Evolutionary conservation across 2,329 filamentous ascomycete genomes (phyloP).

Genomic region (Dendryphion nanum): DNA sequence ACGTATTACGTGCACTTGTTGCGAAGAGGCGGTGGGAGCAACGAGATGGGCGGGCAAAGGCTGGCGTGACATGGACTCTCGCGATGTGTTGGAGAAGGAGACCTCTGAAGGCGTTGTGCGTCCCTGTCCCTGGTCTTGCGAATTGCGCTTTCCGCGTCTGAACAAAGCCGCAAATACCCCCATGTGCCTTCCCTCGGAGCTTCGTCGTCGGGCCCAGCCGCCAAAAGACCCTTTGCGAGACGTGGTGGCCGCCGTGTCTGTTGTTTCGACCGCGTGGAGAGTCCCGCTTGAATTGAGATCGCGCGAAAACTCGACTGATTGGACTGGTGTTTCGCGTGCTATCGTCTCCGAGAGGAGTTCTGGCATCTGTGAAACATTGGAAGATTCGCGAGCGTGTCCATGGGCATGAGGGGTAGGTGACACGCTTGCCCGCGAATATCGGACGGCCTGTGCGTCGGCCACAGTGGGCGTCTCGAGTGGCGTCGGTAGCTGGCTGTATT

Average conservation of each 20-base stretch:
- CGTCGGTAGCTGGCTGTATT: slow-evolving; percentile 30
- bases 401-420: slow-evolving; percentile 41
- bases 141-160: slow-evolving; percentile 57
- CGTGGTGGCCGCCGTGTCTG: slow-evolving; percentile 24
- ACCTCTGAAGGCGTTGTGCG: slow-evolving; percentile 63
- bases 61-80: slow-evolving; percentile 74
- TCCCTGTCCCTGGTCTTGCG: slow-evolving; percentile 49
- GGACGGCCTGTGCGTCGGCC: slow-evolving; percentile 49
- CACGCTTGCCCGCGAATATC: slow-evolving; percentile 49
- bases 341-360: slow-evolving; percentile 46
- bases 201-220: slow-evolving; percentile 25
- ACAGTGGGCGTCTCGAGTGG: slow-evolving; percentile 49
- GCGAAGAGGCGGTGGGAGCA: slow-evolving; percentile 34
- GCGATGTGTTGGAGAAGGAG: slow-evolving; percentile 80
- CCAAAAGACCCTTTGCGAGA: slow-evolving; percentile 25
- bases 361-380: slow-evolving; percentile 54
- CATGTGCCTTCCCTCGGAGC: slow-evolving; percentile 36
- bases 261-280: slow-evolving; percentile 30
- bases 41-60: slow-evolving; percentile 51
- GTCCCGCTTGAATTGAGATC: slow-evolving; percentile 32
- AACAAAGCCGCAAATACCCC: slow-evolving; percentile 60
- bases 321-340: slow-evolving; percentile 29
- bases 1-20: too few relatives aligned
- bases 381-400: slow-evolving; percentile 47
- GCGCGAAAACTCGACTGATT: slow-evolving; percentile 42